Conservation (phyloP, 2,329 filamentous ascomycete species). For the Aspergillus udagawae region DNA sequence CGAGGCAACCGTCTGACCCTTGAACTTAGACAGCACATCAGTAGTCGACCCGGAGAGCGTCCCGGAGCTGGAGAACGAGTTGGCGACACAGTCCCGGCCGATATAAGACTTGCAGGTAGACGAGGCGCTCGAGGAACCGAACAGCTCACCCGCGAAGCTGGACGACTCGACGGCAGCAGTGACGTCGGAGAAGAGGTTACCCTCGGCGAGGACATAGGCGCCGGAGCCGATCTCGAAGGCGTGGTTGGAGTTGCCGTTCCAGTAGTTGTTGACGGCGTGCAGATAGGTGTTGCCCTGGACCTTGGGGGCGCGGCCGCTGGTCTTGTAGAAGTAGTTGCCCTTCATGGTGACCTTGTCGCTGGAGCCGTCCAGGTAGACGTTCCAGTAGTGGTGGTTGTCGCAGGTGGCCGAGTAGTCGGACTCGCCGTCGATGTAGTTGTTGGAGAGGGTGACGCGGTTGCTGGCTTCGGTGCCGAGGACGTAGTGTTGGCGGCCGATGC, state of each 20-base stretch:
- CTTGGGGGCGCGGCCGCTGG: constrained; percentile 57
- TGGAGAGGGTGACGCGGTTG: constrained; percentile 57
- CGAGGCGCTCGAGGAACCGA: constrained; percentile 33
- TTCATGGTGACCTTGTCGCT: constrained; percentile 57
- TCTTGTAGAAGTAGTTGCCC: constrained; percentile 59
- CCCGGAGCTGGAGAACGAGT: constrained; percentile 42
- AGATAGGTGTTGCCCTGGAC: constrained; percentile 54
- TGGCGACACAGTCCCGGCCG: constrained; percentile 50
- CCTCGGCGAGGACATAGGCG: constrained; percentile 51
- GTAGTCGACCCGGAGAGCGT: constrained; percentile 40
- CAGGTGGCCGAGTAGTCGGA: constrained; percentile 55
- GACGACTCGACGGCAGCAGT: constrained; percentile 38
- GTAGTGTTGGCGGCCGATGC: constrained; percentile 58
- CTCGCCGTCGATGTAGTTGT: constrained; percentile 55
- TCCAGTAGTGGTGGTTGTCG: constrained; percentile 59
- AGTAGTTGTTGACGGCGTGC: constrained; percentile 60
- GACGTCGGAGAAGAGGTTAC: constrained; percentile 57
- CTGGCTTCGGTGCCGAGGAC: constrained; percentile 53
- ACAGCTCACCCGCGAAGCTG: constrained; percentile 37
- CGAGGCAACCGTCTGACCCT: constrained; percentile 51
- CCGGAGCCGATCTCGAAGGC: constrained; percentile 52
- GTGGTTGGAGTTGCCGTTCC: constrained; percentile 52
- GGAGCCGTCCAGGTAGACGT: constrained; percentile 53
- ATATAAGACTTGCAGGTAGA: constrained; percentile 46
- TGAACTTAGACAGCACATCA: constrained; percentile 49